A percentile compares a stretch with the other conserved stretches of the same genome.
Conservation (phyloP, 2,329 filamentous ascomycete species). For the Penicillium thymicola region DNA sequence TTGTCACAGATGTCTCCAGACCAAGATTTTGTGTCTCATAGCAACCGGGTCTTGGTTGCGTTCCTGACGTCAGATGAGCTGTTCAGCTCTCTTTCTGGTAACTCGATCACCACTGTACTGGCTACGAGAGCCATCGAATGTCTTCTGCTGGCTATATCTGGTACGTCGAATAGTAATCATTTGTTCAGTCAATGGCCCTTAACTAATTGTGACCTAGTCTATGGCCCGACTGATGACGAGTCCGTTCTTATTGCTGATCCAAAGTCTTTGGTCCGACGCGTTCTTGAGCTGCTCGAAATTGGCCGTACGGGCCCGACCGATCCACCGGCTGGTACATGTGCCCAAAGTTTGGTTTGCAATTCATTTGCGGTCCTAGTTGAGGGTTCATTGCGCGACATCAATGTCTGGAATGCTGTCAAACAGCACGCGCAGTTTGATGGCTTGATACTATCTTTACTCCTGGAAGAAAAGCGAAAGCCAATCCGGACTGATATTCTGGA, state of each 20-base stretch:
- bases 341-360: constrained; percentile 40
- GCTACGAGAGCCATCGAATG: constrained; percentile 56
- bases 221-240: constrained; percentile 17
- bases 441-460: constrained; percentile 42
- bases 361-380: constrained; percentile 50
- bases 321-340: constrained; percentile 15
- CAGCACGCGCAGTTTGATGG: constrained; percentile 34
- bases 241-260: constrained; percentile 36
- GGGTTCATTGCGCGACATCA: constrained; percentile 46
- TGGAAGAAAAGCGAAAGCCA: constrained; percentile 42
- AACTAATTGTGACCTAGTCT: constrained; percentile 25
- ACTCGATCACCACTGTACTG: constrained; percentile 50
- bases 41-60: constrained; percentile 55
- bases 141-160: constrained; percentile 55
- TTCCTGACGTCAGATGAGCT: constrained; percentile 60
- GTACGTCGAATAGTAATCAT: constrained; percentile 34
- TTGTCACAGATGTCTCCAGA: constrained; percentile 28
- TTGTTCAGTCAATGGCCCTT: background rate
- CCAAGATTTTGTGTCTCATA: constrained; percentile 40
- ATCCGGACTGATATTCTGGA: constrained; percentile 41
- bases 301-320: constrained; percentile 17
- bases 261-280: constrained; percentile 32
- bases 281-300: constrained; percentile 37
- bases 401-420: constrained; percentile 47
- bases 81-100: constrained; percentile 45